These are phyloP conservation scores for Amylostereum chailletii DNA, from an alignment of 1,284 basidiomycete species.

Conservation along the genomic window DNA sequence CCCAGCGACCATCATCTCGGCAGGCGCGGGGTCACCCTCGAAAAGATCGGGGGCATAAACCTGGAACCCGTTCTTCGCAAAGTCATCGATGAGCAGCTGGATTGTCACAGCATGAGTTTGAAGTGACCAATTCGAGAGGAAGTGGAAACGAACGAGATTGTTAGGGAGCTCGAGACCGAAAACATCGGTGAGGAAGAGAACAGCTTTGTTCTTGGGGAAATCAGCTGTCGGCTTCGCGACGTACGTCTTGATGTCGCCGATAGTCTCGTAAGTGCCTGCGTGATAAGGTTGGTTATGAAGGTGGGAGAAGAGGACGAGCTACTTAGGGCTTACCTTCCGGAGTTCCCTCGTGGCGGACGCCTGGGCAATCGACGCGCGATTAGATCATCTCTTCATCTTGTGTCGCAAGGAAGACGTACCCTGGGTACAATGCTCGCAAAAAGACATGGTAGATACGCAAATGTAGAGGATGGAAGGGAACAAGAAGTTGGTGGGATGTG, in stretches of 20 bases:
- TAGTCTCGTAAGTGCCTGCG: conserved; percentile 32
- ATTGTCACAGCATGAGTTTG: not conserved
- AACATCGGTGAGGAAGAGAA: conserved; percentile 53
- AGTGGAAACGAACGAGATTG: conserved; percentile 28
- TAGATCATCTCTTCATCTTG: not conserved
- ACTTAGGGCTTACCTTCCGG: conserved; percentile 27
- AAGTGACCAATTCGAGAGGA: conserved; percentile 6
- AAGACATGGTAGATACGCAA: conserved; percentile 29
- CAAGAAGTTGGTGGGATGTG: no score
- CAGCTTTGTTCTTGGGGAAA: conserved; percentile 46
- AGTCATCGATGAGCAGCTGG: conserved; percentile 63
- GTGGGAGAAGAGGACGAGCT: conserved; percentile 2
- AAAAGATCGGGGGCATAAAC: conserved; percentile 51
- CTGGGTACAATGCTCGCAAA: conserved; percentile 43
- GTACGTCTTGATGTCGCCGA: conserved; percentile 43
- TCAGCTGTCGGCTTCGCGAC: conserved; percentile 38
- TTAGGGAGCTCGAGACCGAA: conserved; percentile 58
- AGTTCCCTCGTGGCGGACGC: conserved; percentile 49
- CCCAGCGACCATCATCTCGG: conserved; percentile 27
- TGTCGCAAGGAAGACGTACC: conserved; percentile 20
- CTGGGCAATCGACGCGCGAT: conserved; percentile 18
- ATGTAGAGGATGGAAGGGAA: no score
- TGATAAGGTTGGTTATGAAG: not conserved
- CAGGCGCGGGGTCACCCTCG: conserved; percentile 45
- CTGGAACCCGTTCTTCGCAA: conserved; percentile 66